phyloP scores from a whole-genome alignment of 2,329 filamentous ascomycete species.

The Orbilia ellipsospora region DNA sequence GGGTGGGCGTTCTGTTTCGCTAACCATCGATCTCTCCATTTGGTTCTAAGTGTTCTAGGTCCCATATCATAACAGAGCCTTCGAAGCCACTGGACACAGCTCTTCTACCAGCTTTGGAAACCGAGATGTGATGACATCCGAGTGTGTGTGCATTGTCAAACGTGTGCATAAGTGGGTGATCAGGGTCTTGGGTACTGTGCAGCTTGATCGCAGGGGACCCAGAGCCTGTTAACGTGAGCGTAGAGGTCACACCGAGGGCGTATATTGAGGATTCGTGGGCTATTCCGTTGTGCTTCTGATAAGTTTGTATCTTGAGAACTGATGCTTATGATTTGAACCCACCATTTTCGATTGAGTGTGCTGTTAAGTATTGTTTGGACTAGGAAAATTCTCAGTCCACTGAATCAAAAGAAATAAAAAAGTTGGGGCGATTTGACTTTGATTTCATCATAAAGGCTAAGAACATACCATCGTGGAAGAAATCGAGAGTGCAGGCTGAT shows the following conservation, averaged over 20 bases:
- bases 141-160: constrained; percentile 83
- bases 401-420: too few species aligned
- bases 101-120: constrained; percentile 73
- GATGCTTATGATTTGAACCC: constrained; percentile 49
- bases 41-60: constrained; percentile 69
- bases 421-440: too few species aligned
- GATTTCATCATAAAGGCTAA: too few species aligned
- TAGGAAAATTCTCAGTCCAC: constrained; percentile 61
- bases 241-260: constrained; percentile 79
- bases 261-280: constrained; percentile 88
- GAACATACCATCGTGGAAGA: too few species aligned
- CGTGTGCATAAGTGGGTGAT: constrained; percentile 82
- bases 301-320: constrained; percentile 43
- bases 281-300: constrained; percentile 62
- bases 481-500: too few species aligned
- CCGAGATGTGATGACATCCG: constrained; percentile 89
- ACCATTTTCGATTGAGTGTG: constrained; percentile 90
- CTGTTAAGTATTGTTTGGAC: constrained; percentile 98
- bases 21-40: constrained; percentile 68
- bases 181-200: constrained; percentile 76
- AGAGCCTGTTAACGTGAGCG: constrained; percentile 81
- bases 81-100: constrained; percentile 89
- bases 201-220: constrained; percentile 85
- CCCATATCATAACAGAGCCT: constrained; percentile 88
- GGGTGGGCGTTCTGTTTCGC: constrained; percentile 34